Evolutionary conservation across 345 rosid genomes (phyloP).

Genomic region (Mangifera indica): DNA sequence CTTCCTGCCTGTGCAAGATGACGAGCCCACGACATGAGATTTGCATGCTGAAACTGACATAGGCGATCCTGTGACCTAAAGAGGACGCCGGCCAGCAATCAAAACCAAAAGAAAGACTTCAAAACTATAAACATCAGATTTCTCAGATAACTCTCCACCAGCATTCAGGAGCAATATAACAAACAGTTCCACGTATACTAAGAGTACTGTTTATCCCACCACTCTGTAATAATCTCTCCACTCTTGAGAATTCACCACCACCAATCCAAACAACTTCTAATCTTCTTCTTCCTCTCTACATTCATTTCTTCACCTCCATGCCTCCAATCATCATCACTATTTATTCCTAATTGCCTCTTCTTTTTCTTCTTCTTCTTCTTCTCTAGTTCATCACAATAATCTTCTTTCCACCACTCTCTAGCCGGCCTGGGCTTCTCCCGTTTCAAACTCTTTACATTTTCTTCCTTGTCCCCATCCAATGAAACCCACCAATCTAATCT

Average conservation of each 20-base stretch:
- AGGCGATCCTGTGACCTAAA: constrained; percentile 71
- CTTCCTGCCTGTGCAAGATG: constrained; percentile 70
- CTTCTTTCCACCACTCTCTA: constrained; percentile 98
- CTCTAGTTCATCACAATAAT: constrained; percentile 74
- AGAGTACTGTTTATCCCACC: constrained; percentile 85
- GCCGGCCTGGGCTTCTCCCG: constrained; percentile 69
- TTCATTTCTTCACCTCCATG: constrained; percentile 52
- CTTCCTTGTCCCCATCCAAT: constrained; percentile 64
- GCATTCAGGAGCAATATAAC: constrained; percentile 93
- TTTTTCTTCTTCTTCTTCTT: constrained; percentile 60
- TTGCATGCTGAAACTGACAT: constrained; percentile 81
- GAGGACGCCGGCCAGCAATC: constrained; percentile 83
- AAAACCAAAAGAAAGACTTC: constrained; percentile 75
- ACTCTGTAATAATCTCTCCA: constrained; percentile 71
- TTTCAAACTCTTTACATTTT: constrained; percentile 39
- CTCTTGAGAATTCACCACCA: constrained; percentile 72
- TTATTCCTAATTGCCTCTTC: constrained; percentile 38
- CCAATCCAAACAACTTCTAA: constrained; percentile 69
- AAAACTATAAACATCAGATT: constrained; percentile 79
- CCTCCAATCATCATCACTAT: constrained; percentile 57
- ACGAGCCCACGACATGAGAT: constrained; percentile 85
- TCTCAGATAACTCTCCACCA: constrained; percentile 68
- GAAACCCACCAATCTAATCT: constrained; percentile 89
- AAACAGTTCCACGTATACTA: constrained; percentile 94
- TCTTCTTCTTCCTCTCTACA: constrained; percentile 50